phyloP scores from a whole-genome alignment of 768 basidiomycete genomes.

The Macrolepiota albuminosa region DNA sequence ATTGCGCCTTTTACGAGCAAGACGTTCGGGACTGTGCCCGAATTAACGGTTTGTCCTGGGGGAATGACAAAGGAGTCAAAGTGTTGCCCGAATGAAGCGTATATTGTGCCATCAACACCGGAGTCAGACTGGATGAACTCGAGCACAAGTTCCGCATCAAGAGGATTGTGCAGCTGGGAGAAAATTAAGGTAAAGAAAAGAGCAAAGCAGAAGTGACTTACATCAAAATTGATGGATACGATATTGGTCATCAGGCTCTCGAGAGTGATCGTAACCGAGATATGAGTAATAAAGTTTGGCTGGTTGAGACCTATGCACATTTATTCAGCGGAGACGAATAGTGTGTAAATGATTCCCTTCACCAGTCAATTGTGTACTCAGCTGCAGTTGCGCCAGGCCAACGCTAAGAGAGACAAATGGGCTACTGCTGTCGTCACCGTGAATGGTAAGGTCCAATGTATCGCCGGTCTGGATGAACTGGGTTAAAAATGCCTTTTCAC shows the following conservation, averaged over 20 bases:
- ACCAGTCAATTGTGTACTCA: constrained; percentile 49
- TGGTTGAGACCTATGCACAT: constrained; percentile 39
- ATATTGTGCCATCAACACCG: constrained; percentile 45
- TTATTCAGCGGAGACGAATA: background rate
- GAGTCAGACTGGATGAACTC: constrained; percentile 54
- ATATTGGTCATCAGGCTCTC: constrained; percentile 44
- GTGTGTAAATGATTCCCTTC: background rate
- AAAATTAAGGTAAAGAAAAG: background rate
- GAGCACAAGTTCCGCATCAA: constrained; percentile 53
- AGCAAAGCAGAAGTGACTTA: constrained; percentile 22
- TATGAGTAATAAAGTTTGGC: constrained; percentile 52
- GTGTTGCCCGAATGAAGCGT: constrained; percentile 52
- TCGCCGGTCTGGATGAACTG: constrained; percentile 52
- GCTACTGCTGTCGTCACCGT: constrained; percentile 55
- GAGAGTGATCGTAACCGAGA: constrained; percentile 49
- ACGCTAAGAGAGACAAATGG: constrained; percentile 57
- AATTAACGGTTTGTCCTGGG: constrained; percentile 54
- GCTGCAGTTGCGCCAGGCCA: constrained; percentile 48
- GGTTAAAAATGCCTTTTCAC: constrained; percentile 46
- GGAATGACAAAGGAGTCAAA: constrained; percentile 56
- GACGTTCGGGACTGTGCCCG: constrained; percentile 54
- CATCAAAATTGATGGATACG: constrained; percentile 54
- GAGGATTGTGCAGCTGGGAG: constrained; percentile 47
- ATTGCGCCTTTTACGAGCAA: constrained; percentile 55
- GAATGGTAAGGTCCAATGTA: constrained; percentile 45